Conservation (phyloP, 106 monocot species). For the Dendrobium huoshanense region DNA sequence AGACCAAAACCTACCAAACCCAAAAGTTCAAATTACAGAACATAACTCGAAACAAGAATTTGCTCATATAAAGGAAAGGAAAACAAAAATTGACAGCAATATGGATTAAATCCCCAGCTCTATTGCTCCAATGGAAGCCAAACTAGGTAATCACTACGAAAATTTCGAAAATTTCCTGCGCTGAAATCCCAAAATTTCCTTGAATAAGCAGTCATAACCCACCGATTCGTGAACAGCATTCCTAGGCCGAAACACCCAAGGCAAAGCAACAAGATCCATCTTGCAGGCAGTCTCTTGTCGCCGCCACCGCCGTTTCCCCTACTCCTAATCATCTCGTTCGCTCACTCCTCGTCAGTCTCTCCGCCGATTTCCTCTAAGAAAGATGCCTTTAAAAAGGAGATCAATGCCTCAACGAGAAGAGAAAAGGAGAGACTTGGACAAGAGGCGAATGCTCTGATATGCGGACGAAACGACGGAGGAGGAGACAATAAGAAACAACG, state of each 20-base stretch:
- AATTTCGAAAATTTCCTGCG: neutral
- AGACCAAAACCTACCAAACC: constrained; percentile 34
- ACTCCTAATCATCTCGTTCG: constrained; percentile 12
- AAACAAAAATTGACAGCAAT: neutral
- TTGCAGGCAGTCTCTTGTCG: constrained; percentile 28
- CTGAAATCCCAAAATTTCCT: neutral
- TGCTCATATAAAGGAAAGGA: neutral
- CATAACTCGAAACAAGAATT: too few species aligned
- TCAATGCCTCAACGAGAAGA: neutral
- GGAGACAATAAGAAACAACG: neutral
- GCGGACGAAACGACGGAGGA: neutral
- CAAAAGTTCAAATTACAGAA: neutral
- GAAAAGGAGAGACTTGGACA: neutral
- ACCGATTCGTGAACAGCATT: constrained; percentile 56
- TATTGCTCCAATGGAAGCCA: neutral
- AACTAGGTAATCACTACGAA: neutral
- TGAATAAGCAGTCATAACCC: neutral
- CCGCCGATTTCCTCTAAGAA: neutral
- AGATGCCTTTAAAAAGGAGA: neutral
- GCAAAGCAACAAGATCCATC: constrained; percentile 46
- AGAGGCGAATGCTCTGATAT: neutral
- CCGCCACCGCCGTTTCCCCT: neutral
- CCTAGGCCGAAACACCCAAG: constrained; percentile 48
- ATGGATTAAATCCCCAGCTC: neutral
- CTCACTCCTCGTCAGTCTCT: neutral